Base-by-base conservation (phyloP, 2,329 filamentous ascomycete species). In the Alternaria triticimaculans region DNA sequence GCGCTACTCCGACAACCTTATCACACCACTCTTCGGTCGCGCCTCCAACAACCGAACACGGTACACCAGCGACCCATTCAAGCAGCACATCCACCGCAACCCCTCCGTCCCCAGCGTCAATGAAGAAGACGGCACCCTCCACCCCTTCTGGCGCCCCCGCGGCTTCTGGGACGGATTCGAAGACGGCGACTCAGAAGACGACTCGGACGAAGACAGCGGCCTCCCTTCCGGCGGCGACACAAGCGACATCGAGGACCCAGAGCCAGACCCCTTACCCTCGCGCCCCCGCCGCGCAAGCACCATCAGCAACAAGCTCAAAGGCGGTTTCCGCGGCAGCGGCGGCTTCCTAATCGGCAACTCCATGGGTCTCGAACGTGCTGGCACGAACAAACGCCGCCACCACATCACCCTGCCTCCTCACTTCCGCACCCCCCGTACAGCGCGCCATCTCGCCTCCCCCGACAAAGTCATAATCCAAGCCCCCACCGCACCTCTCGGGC, bases 111-210 rank as follows among this genome's bases (percentile, higher is more conserved):
- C 76, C 1, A 76, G 66, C 6, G 76, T 79, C 12, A 74, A 70
- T 20, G 75, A 78, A 18, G 71, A 76, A 50, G 83, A 87, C 58
- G 81, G 81, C 46, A 83, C 82, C 44, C 76, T 88, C 6, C 85
- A 89, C 67, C 87, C 88, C 2, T 88, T 89, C 72, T 90, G 88
- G 88, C 83, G 85, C 21, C 88, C 88, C 2, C 84, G 85, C 41
- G 84, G 84, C n/a, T 89, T 89, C 76, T 90, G 87, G 87, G 87
- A 89, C 43, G 86, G 86, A 43, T 87, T 81, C 55, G 75, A 77
- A n/a, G 79, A 81, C 58, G 80, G 73, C 23, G 79, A 82, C 9
- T 76, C 76, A 6, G 76, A 80, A 18, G 77, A 75, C 18, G 77
- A 69, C 5, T 69, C 78, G 18, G 74, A 78, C 18, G 76, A 79